Base-by-base conservation (phyloP, 345 rosid genomes). In the Gossypium sturtianum region DNA sequence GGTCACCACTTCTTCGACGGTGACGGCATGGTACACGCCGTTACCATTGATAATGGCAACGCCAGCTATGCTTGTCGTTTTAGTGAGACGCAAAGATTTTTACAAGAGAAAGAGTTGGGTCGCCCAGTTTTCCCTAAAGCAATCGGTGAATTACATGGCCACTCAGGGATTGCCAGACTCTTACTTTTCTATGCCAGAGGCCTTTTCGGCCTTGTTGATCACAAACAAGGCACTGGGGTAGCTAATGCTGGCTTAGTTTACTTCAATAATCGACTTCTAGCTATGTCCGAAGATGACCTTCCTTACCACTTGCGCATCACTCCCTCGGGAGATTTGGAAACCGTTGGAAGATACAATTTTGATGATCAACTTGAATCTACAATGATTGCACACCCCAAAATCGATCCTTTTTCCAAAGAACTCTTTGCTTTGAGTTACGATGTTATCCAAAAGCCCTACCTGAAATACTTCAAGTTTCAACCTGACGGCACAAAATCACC, bases 1-100 rank as follows among this genome's bases (percentile, higher is more conserved):
- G 98, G 98, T 0, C 98, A 94, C 80, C 98, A 92, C 78, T 77
- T 94, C 1, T 94, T 94, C 41, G 98, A 94, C 82, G 97, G 98
- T 2, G 98, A 94, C 73, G 98, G 98, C 38, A 94, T 94, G 98
- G 87, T 94, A 59, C 98, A 94, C 75, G 93, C 97, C 17, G 92
- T 94, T 38, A 79, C 71, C 58, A 83, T 94, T 63, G 73, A 43
- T 2, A 81, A 83, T 60, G 97, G 97, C n/a, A 25, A 76, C 12
- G 97, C 84, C 2, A 89, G 97, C 80, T 94, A 94, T 71, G 88
- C 95, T 3, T 92, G 97, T 77, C 94, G 98, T 80, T 91, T 93
- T 74, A 93, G 96, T 3, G 90, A 93, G 74, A 87, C 94, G 7
- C 79, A 84, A 61, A 83, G 94, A 58, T 78, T 88, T 66, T 54